phyloP scores from a whole-genome alignment of 345 rosid species.

The Passiflora organensis region DNA sequence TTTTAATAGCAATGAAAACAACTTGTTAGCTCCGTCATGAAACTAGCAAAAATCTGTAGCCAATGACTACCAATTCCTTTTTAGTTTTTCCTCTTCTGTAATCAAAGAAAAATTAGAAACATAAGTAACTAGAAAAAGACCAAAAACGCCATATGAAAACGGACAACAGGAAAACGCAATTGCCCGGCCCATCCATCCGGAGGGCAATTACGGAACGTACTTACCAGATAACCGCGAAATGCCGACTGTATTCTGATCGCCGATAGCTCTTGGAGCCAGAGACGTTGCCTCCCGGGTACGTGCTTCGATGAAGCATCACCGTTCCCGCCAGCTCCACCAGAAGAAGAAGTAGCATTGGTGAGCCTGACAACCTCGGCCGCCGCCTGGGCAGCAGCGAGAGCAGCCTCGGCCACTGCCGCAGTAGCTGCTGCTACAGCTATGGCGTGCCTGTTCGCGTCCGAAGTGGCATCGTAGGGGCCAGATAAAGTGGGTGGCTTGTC shows the following conservation, averaged over 20 bases:
- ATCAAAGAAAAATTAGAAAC: too few relatives aligned
- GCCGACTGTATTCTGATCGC: conserved; percentile 28
- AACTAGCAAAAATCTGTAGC: too few relatives aligned
- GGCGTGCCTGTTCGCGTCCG: conserved; percentile 30
- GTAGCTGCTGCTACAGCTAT: conserved; percentile 34
- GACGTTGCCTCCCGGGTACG: conserved; percentile 1
- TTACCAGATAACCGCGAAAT: conserved; percentile 32
- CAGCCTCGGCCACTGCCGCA: conserved; percentile 32
- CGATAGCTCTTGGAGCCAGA: conserved; percentile 8
- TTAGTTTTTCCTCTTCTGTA: too few relatives aligned
- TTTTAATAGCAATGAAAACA: too few relatives aligned
- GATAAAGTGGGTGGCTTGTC: background rate
- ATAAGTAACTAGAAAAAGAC: too few relatives aligned
- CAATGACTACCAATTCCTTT: too few relatives aligned
- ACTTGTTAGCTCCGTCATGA: too few relatives aligned
- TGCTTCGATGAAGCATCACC: conserved; percentile 4
- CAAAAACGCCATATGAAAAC: background rate
- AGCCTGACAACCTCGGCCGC: conserved; percentile 32
- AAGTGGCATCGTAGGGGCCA: conserved; percentile 5
- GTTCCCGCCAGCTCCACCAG: too few relatives aligned
- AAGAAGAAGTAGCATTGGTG: conserved; percentile 11
- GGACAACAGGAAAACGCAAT: background rate
- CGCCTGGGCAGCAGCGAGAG: conserved; percentile 31
- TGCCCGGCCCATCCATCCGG: background rate
- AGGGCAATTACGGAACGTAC: background rate